Conservation (phyloP, 331 rosid species). For the Stylosanthes scabra region DNA sequence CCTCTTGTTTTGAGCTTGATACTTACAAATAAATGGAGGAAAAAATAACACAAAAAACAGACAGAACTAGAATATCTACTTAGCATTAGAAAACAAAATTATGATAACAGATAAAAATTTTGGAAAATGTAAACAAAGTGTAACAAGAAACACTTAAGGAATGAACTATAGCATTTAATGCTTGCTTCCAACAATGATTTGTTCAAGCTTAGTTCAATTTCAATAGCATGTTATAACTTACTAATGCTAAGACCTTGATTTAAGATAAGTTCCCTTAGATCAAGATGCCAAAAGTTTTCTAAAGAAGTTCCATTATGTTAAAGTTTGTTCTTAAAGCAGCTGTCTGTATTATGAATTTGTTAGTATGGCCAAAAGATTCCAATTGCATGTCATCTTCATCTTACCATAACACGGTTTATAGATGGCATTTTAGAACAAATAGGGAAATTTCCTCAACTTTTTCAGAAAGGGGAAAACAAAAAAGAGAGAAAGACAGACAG, state of each 20-base stretch:
- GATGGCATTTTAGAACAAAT: constrained; percentile 33
- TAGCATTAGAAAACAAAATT: constrained; percentile 1
- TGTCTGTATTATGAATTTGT: constrained; percentile 31
- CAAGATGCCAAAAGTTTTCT: constrained; percentile 34
- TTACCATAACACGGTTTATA: constrained; percentile 21
- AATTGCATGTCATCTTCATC: constrained; percentile 31
- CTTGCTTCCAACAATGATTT: constrained; percentile 21
- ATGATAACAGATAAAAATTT: not conserved
- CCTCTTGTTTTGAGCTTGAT: too few species aligned
- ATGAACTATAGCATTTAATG: constrained; percentile 8
- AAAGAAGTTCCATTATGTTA: constrained; percentile 34
- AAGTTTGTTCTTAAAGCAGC: constrained; percentile 36
- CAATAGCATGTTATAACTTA: constrained; percentile 15
- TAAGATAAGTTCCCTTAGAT: constrained; percentile 23
- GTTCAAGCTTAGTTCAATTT: not conserved
- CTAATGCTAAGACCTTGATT: not conserved
- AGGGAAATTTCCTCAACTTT: constrained; percentile 33
- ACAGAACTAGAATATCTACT: not conserved
- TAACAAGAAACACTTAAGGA: constrained; percentile 20
- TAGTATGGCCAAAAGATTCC: constrained; percentile 38
- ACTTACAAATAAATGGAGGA: too few species aligned
- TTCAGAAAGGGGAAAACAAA: constrained; percentile 27
- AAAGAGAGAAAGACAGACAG: constrained; percentile 6
- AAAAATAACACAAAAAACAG: not conserved
- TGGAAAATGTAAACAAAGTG: not conserved